These are phyloP conservation scores for Colletotrichum falcatum DNA, from an alignment of 2,329 filamentous ascomycete species.

Conservation along the genomic window DNA sequence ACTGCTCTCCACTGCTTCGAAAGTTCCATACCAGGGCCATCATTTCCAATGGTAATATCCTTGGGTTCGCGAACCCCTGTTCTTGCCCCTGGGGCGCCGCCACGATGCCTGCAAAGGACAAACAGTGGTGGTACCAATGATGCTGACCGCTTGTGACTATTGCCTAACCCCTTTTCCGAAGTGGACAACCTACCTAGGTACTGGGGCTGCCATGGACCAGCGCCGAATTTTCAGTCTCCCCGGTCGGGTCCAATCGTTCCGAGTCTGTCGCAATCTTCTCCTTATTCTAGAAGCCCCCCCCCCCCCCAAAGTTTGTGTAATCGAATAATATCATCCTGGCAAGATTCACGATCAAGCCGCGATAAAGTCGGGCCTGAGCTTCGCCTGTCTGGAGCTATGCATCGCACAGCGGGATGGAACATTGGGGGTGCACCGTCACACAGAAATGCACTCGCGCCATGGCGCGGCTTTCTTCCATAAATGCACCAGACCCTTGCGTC, in stretches of 20 bases:
- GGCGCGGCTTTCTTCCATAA: constrained; percentile 26
- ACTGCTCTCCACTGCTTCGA: constrained; percentile 40
- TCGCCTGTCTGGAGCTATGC: constrained; percentile 27
- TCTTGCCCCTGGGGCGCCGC: constrained; percentile 21
- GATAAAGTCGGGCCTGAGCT: constrained; percentile 34
- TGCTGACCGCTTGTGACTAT: neutral
- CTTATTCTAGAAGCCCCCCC: neutral
- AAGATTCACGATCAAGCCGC: constrained; percentile 13
- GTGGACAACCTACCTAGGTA: neutral
- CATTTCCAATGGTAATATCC: constrained; percentile 21
- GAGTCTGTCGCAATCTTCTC: constrained; percentile 8
- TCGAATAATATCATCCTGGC: constrained; percentile 7
- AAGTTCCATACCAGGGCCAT: constrained; percentile 27
- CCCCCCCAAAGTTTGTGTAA: neutral
- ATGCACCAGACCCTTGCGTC: constrained; percentile 31
- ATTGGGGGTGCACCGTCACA: constrained; percentile 30
- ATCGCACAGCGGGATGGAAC: constrained; percentile 8
- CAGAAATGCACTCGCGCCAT: constrained; percentile 32
- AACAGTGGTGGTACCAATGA: neutral
- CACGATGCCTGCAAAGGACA: constrained; percentile 7
- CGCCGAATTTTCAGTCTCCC: constrained; percentile 29
- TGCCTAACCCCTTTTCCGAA: constrained; percentile 26
- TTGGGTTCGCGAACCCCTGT: constrained; percentile 37
- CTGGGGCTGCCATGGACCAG: constrained; percentile 12
- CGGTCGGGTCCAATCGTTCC: constrained; percentile 15